A percentile compares a stretch with the other conserved stretches of the same genome.
Conservation (phyloP, 139 green algal species). For the Zygnema cylindricum region DNA sequence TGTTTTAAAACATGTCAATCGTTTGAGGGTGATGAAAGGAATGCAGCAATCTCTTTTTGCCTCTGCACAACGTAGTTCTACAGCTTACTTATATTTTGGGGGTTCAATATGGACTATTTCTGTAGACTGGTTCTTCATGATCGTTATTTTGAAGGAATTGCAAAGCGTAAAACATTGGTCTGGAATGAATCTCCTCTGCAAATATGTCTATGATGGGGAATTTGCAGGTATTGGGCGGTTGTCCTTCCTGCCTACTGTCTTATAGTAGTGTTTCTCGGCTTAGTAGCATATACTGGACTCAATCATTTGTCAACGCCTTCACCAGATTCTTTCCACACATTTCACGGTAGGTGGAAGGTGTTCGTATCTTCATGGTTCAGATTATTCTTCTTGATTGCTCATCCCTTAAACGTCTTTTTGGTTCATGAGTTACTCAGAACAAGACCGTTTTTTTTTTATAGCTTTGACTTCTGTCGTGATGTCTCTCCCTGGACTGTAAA, state of each 20-base stretch:
- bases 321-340: constrained; percentile 32
- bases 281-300: constrained; percentile 29
- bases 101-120: background rate
- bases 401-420: too few relatives aligned
- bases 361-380: too few relatives aligned
- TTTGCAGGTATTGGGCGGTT: constrained; percentile 53
- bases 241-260: constrained; percentile 36
- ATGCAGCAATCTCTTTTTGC: background rate
- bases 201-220: background rate
- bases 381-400: too few relatives aligned
- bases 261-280: constrained; percentile 32
- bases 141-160: background rate
- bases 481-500: too few relatives aligned
- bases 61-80: too few relatives aligned
- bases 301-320: constrained; percentile 32
- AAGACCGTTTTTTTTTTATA: too few relatives aligned
- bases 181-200: background rate
- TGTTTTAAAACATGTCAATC: too few relatives aligned
- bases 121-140: background rate
- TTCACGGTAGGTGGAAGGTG: constrained; percentile 37
- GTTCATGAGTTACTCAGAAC: too few relatives aligned
- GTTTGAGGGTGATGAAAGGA: background rate
- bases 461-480: too few relatives aligned
- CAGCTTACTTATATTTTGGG: background rate
- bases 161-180: background rate